Base-by-base conservation (phyloP, 2,329 filamentous ascomycete species). In the Neonectria magnoliae region DNA sequence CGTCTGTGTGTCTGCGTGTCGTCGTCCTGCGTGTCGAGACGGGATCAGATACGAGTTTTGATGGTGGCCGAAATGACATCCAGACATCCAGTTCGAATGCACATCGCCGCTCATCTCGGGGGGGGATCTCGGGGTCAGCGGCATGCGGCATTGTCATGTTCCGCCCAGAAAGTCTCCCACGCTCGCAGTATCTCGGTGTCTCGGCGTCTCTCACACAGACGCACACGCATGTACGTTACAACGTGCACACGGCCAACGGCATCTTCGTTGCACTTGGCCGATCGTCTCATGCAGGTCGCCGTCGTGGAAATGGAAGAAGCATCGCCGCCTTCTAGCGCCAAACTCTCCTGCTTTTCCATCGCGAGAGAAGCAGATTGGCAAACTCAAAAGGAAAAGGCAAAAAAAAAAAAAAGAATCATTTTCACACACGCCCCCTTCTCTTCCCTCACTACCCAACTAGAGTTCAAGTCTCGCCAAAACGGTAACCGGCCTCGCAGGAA, bases 301-400 rank as follows among this genome's bases (percentile, higher is more conserved):
- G 51, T 55, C 27, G 57, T 55, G 50, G 57, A 60, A 44, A 41
- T 47, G 48, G 50, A 31, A 62, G 62, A 65, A 65, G 48, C 52
- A 53, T 58, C 52, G 14, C 42, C 57, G 50, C 62, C 69, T 73
- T 73, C 71, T 73, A 73, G 71, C 68, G 71, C 45, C 57, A 68
- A 73, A 73, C 71, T 65, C 60, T 25, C 25, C 25, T 73, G 59
- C 16, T 44, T n/a, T 27, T 16, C 27, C 36, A 29, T 29, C 2
- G 29, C 29, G 29, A n/a, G 29, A 29, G 29, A 29, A 29, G 5
- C 3, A 25, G 25, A 25, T 5, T 25, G 27, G 6, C 3, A 27
- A 4, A 4, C 27, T 29, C 22, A 22, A 22, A 5, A 5, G 25
- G 25, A 25, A 29, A 8, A 29, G 29, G 29, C 29, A 4, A 29